These are phyloP conservation scores for Ensete ventricosum DNA, from an alignment of 176 grass and related monocot genomes.

Conservation along the genomic window DNA sequence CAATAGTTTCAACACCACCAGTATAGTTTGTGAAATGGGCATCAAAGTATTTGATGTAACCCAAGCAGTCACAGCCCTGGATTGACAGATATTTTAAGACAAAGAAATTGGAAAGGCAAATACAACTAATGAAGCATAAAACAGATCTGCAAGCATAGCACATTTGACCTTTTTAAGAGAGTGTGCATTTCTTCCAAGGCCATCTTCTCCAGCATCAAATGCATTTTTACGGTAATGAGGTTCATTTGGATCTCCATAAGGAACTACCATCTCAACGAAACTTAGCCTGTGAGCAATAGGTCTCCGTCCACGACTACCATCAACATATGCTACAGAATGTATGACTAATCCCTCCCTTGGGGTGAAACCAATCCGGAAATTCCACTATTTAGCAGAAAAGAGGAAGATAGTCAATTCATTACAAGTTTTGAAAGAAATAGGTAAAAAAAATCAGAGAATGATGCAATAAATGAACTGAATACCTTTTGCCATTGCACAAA, in stretches of 20 bases:
- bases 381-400: conserved; percentile 49
- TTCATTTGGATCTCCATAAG: conserved; percentile 97
- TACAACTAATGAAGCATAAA: conserved; percentile 18
- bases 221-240: conserved; percentile 99
- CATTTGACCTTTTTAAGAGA: conserved; percentile 86
- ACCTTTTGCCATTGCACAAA: conserved; percentile 99
- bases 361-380: conserved; percentile 99
- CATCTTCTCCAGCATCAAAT: conserved; percentile 99
- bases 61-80: conserved; percentile 96
- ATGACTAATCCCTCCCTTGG: conserved; percentile 95
- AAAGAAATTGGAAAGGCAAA: conserved; percentile 3
- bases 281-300: conserved; percentile 89
- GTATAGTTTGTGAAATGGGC: conserved; percentile 98
- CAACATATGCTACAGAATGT: conserved; percentile 90
- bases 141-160: neutral
- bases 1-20: conserved; percentile 93
- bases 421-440: no score
- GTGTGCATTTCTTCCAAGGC: conserved; percentile 97
- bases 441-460: no score
- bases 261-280: conserved; percentile 99
- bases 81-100: conserved; percentile 12
- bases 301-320: conserved; percentile 85
- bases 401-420: neutral
- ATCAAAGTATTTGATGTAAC: conserved; percentile 99
- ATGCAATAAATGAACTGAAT: conserved; percentile 1